phyloP scores from a whole-genome alignment of 305 asterid genomes.

The Solanum hybrid region DNA sequence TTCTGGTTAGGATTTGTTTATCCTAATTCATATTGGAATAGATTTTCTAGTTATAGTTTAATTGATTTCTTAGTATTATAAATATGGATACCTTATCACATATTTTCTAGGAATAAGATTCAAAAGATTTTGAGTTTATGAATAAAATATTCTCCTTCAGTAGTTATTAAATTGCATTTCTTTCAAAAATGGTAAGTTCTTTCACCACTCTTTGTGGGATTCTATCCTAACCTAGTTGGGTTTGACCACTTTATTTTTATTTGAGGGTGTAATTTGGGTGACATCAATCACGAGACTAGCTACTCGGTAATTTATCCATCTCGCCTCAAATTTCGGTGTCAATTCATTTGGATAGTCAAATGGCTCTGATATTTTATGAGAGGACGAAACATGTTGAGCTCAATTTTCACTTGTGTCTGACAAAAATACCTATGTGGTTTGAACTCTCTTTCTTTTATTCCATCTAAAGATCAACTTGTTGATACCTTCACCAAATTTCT shows the following conservation, averaged over 20 bases:
- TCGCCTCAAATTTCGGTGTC: background rate
- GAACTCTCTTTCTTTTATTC: background rate
- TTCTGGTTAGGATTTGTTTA: background rate
- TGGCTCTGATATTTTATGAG: background rate
- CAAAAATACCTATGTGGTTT: background rate
- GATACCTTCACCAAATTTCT: background rate
- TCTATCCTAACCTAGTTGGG: background rate
- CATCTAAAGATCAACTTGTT: background rate
- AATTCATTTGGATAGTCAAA: background rate
- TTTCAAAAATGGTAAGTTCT: background rate
- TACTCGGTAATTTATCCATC: background rate
- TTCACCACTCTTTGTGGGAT: background rate
- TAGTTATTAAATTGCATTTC: background rate
- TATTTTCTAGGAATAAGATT: background rate
- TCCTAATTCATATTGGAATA: background rate
- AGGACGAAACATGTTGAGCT: background rate
- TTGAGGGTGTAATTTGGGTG: background rate
- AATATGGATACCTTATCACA: background rate
- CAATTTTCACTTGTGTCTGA: background rate
- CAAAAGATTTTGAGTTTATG: too few relatives aligned
- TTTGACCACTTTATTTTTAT: background rate
- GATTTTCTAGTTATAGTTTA: background rate
- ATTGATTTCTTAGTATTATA: background rate
- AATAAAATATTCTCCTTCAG: background rate
- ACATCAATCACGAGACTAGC: background rate